Evolutionary conservation across 2,329 filamentous ascomycete genomes (phyloP), one percentile per base, ranked within the genome.

Genomic region (Sporothrix pallida): DNA sequence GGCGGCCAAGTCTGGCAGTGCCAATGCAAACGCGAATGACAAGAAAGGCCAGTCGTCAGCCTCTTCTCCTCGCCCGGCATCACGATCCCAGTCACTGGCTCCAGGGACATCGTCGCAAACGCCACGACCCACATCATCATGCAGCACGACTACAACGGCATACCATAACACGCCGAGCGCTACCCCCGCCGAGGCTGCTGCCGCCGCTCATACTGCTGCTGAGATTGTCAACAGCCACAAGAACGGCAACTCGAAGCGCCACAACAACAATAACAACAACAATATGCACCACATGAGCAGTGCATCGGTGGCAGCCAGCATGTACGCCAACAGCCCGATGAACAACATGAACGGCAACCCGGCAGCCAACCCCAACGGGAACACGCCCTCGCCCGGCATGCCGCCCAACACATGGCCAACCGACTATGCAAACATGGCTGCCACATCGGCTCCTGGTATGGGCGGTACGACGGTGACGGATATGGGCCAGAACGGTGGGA

Each of bases 381-480:
- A 17, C 46, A 81, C 80, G 5, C 80, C 83, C 5, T 87, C 86
- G 15, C 86, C 86, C 0, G 83, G 83, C 3, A 80, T 83, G 52
- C 81, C 81, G 9, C 82, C 84, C 1, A 81, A 81, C 2, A 83
- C 82, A 4, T 88, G 86, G 86, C 82, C 72, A 9, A 10, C 44
- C 7, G 72, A 74, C 42, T 75, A 72, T 23, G 62, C 37, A 23
- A 71, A 26, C 42, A 60, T 58, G 86, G 87, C 26, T 85, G 84
- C 75, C 79, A 79, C 3, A 78, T 81, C 50, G 73, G 77, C n/a
- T 78, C 80, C 63, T 80, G 15, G 37, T 3, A 46, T 37, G 68
- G 50, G 12, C 12, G 13, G n/a, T 20, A 62, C 31, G 4, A 70
- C 37, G 20, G 44, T 42, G 48, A 37, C 42, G 3, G 70, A 60